A percentile compares a stretch with the other conserved stretches of the same genome.
Evolutionary conservation across 2,329 filamentous ascomycete species (phyloP).

Genomic region (Mollisiaceae sp.): DNA sequence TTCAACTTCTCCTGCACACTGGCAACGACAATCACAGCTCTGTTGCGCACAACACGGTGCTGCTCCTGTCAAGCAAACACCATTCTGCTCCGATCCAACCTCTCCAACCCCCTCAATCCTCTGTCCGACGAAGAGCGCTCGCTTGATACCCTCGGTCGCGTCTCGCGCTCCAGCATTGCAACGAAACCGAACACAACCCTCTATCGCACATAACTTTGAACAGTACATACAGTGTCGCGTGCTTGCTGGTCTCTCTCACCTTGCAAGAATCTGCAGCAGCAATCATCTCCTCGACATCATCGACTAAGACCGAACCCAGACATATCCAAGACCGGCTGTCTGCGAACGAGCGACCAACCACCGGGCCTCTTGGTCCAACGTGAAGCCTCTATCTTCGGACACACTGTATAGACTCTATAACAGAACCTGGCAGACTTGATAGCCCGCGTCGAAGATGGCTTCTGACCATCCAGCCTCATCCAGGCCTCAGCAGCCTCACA

Average conservation of each 20-base stretch:
- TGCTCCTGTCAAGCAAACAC: conserved; percentile 10
- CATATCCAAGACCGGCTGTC: conserved; percentile 13
- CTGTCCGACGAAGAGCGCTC: conserved; percentile 24
- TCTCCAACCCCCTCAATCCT: conserved; percentile 15
- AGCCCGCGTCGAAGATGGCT: conserved; percentile 32
- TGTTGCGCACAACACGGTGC: conserved; percentile 34
- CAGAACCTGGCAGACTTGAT: conserved; percentile 29
- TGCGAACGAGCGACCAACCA: conserved; percentile 22
- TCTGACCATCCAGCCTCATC: conserved; percentile 35
- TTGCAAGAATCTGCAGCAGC: background rate
- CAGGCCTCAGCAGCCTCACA: conserved; percentile 39
- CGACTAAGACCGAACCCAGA: conserved; percentile 12
- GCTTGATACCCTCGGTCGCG: conserved; percentile 33
- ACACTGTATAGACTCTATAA: conserved; percentile 17
- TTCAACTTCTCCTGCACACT: conserved; percentile 30
- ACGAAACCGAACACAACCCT: conserved; percentile 18
- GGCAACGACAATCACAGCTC: conserved; percentile 24
- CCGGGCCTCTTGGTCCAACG: conserved; percentile 29
- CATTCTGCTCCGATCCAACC: conserved; percentile 14
- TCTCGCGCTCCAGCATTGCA: conserved; percentile 30
- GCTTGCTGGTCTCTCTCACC: conserved; percentile 1
- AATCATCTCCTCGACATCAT: background rate
- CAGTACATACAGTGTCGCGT: conserved; percentile 18
- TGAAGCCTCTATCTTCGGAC: conserved; percentile 24
- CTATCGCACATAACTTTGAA: conserved; percentile 13